phyloP scores from a whole-genome alignment of 768 basidiomycete species.

The Calocybe gangraenosa region DNA sequence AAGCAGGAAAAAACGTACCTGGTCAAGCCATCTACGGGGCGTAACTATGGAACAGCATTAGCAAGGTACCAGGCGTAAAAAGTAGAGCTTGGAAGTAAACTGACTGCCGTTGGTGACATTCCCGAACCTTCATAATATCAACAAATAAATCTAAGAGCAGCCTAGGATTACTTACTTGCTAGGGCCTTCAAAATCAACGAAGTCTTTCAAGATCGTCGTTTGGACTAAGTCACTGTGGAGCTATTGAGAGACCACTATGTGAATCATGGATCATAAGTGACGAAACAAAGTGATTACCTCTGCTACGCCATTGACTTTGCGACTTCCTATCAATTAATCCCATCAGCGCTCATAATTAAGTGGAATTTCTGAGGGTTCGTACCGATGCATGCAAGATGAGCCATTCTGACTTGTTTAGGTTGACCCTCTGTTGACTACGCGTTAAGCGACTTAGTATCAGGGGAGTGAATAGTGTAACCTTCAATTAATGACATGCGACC shows the following conservation, averaged over 20 bases:
- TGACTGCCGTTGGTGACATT: conserved; percentile 93
- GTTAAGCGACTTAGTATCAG: neutral
- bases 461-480: conserved; percentile 34
- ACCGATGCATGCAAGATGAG: conserved; percentile 85
- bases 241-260: conserved; percentile 27
- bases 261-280: neutral
- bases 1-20: conserved; percentile 34
- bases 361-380: too few species aligned
- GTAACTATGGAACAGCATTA: conserved; percentile 54
- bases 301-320: conserved; percentile 94
- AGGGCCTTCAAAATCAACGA: conserved; percentile 87
- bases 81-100: conserved; percentile 22
- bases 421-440: conserved; percentile 57
- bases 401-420: conserved; percentile 88
- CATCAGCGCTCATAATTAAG: conserved; percentile 10
- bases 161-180: conserved; percentile 56
- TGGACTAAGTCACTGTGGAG: conserved; percentile 86
- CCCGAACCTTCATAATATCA: conserved; percentile 45
- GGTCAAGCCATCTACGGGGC: conserved; percentile 89
- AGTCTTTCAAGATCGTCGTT: conserved; percentile 84
- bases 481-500: conserved; percentile 91
- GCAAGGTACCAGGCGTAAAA: neutral
- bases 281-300: conserved; percentile 43
- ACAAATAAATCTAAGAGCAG: neutral
- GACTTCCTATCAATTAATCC: conserved; percentile 45